Evolutionary conservation across 345 rosid species (phyloP).

Genomic region (Angophora floribunda): DNA sequence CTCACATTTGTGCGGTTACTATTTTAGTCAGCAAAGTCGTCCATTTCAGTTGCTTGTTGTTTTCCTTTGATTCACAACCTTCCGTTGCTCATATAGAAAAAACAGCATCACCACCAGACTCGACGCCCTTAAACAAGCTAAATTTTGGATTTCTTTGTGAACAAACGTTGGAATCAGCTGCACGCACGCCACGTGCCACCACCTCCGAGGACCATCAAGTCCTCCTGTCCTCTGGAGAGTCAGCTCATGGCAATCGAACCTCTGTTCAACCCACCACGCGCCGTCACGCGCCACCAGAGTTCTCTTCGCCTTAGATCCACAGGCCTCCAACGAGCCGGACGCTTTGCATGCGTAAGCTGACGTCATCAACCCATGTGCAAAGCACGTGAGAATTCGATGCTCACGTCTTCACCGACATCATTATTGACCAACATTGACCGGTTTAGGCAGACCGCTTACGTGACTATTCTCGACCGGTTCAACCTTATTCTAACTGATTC

Average conservation of each 20-base stretch:
- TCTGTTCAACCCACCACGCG: no score
- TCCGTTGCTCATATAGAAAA: accelerated
- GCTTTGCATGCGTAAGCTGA: neutral
- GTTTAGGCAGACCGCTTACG: neutral
- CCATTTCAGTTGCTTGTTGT: accelerated
- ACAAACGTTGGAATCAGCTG: neutral
- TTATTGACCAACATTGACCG: neutral
- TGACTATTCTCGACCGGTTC: neutral
- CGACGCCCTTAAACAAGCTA: accelerated
- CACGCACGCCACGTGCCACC: neutral
- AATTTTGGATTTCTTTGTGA: neutral
- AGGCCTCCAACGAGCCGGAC: neutral
- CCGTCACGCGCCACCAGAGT: no score
- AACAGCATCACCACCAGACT: accelerated
- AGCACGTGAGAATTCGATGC: neutral
- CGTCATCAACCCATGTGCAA: neutral
- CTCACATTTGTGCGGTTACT: accelerated
- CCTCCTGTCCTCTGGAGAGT: neutral
- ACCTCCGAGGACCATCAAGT: neutral
- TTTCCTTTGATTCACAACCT: accelerated
- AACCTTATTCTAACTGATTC: neutral
- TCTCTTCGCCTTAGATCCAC: accelerated
- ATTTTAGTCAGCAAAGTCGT: accelerated
- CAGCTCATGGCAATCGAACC: accelerated
- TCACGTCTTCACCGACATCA: neutral